phyloP scores from a whole-genome alignment of 2,329 filamentous ascomycete genomes.

The Sporothrix mexicana region DNA sequence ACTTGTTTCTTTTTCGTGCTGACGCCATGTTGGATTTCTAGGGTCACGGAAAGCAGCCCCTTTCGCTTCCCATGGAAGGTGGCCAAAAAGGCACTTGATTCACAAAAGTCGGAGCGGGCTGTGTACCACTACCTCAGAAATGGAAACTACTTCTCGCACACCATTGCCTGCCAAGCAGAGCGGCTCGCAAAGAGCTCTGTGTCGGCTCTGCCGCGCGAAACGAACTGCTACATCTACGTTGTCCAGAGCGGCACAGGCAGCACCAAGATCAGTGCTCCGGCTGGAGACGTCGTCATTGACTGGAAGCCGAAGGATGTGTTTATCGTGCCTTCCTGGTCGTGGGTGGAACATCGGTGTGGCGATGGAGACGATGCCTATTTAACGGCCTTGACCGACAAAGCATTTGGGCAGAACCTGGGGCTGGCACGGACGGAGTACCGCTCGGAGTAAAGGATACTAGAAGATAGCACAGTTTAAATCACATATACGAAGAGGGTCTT shows the following conservation, averaged over 20 bases:
- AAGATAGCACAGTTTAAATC: slow-evolving; percentile 3
- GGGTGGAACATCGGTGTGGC: slow-evolving; percentile 23
- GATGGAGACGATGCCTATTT: slow-evolving; percentile 15
- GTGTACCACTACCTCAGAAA: slow-evolving; percentile 16
- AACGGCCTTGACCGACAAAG: slow-evolving; percentile 21
- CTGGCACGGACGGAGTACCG: slow-evolving; percentile 8
- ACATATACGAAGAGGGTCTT: neutral
- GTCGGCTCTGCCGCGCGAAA: slow-evolving; percentile 49
- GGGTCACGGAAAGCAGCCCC: slow-evolving; percentile 24
- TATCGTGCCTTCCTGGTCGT: slow-evolving; percentile 56
- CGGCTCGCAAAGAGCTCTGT: slow-evolving; percentile 48
- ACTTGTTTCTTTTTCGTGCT: no score
- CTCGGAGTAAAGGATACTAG: neutral
- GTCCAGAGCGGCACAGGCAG: slow-evolving; percentile 55
- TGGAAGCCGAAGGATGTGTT: slow-evolving; percentile 61
- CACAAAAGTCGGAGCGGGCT: slow-evolving; percentile 18
- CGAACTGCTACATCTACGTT: slow-evolving; percentile 59
- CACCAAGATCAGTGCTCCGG: slow-evolving; percentile 47
- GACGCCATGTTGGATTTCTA: neutral
- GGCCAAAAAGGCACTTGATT: slow-evolving; percentile 20
- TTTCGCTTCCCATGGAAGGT: slow-evolving; percentile 21
- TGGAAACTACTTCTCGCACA: slow-evolving; percentile 48
- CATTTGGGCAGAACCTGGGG: slow-evolving; percentile 14
- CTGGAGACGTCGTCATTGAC: slow-evolving; percentile 42
- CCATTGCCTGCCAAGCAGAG: slow-evolving; percentile 57